Percentiles rank a stretch among this genome's conserved stretches.
Conservation (phyloP, 768 basidiomycete species). For the Tephrocybe sp. region DNA sequence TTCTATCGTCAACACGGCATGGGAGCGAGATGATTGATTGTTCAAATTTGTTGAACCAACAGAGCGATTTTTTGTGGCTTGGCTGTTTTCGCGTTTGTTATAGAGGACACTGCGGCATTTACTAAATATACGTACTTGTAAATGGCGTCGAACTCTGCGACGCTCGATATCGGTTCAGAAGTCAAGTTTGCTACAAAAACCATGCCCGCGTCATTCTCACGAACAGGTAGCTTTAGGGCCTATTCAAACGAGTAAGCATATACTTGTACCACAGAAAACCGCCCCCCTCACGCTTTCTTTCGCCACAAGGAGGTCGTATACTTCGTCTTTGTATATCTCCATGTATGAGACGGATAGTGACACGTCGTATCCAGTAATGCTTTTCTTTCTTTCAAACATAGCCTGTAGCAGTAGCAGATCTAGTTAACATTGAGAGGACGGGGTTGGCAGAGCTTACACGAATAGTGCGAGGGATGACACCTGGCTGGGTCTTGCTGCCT, state of each 20-base stretch:
- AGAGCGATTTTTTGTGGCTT: conserved; percentile 73
- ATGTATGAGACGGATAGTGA: conserved; percentile 68
- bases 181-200: conserved; percentile 55
- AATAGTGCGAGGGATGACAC: conserved; percentile 83
- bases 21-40: conserved; percentile 80
- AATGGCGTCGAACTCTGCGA: conserved; percentile 43
- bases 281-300: conserved; percentile 57
- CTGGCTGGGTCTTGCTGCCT: conserved; percentile 68
- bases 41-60: conserved; percentile 87
- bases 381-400: conserved; percentile 51
- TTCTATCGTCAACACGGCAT: conserved; percentile 80
- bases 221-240: conserved; percentile 53
- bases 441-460: conserved; percentile 45
- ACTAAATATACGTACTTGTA: conserved; percentile 36
- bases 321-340: conserved; percentile 92
- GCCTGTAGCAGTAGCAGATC: too few relatives aligned
- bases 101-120: too few relatives aligned
- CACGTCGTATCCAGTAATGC: conserved; percentile 39
- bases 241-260: conserved; percentile 16
- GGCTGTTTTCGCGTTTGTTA: conserved; percentile 32
- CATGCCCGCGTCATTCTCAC: conserved; percentile 50
- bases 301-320: conserved; percentile 79
- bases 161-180: conserved; percentile 35
- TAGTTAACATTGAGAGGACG: too few relatives aligned
- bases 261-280: neutral